Conservation (phyloP, 257 asterid species). For the Ilex aquifolium region DNA sequence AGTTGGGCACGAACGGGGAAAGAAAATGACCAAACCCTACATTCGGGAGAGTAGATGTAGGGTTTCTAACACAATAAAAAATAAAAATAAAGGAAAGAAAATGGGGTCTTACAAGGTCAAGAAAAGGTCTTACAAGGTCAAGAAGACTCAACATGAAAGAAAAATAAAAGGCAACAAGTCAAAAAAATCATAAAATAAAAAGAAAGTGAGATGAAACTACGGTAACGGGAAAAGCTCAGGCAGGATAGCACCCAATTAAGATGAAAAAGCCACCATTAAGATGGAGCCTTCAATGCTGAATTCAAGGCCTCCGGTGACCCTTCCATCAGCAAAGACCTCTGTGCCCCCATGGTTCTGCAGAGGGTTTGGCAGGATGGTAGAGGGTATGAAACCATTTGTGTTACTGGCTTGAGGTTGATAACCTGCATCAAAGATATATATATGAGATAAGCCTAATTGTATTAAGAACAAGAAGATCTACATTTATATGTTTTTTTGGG, state of each 20-base stretch:
- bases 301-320: slow-evolving; percentile 7
- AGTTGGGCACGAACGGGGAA: slow-evolving; percentile 36
- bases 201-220: neutral
- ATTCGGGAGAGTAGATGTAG: slow-evolving; percentile 14
- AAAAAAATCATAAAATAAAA: slow-evolving; percentile 24
- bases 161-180: slow-evolving; percentile 53
- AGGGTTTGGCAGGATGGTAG: no score
- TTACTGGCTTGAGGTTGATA: no score
- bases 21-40: slow-evolving; percentile 7
- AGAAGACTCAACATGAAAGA: slow-evolving; percentile 32
- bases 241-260: slow-evolving; percentile 69
- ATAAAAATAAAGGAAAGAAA: neutral
- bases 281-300: neutral
- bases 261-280: slow-evolving; percentile 5
- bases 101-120: slow-evolving; percentile 96
- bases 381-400: no score
- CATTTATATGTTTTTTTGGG: no score
- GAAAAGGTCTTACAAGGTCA: slow-evolving; percentile 85
- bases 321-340: neutral
- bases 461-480: no score
- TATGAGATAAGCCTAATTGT: no score
- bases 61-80: slow-evolving; percentile 3
- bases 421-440: no score
- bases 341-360: neutral
- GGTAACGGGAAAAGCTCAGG: slow-evolving; percentile 53